Conservation (phyloP, 1,139 yeast species). For the Geotrichum fermentans region DNA sequence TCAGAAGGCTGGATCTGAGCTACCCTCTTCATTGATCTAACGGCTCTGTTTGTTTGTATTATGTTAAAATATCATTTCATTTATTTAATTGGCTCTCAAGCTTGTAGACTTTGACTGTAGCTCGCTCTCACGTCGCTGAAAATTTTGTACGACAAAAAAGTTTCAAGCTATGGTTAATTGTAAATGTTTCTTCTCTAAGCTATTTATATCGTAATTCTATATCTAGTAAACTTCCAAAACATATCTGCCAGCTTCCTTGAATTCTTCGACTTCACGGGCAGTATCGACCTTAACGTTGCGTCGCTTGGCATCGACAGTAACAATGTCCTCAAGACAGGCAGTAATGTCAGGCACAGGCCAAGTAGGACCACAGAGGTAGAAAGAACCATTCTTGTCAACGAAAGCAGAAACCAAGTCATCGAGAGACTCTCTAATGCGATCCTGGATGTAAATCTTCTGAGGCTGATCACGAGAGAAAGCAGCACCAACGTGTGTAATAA, state of each 20-base stretch:
- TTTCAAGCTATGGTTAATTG: too few relatives aligned
- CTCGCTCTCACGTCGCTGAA: too few relatives aligned
- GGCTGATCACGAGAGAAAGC: constrained; percentile 98
- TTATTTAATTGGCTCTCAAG: too few relatives aligned
- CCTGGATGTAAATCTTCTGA: constrained; percentile 90
- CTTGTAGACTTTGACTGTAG: too few relatives aligned
- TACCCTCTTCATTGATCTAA: constrained; percentile 37
- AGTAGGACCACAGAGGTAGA: constrained; percentile 97
- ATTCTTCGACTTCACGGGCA: constrained; percentile 77
- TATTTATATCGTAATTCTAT: not conserved
- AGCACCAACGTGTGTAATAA: constrained; percentile 93
- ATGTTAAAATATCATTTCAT: constrained; percentile 4
- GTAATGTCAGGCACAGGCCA: constrained; percentile 99
- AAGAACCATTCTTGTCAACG: constrained; percentile 73
- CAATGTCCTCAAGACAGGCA: constrained; percentile 79
- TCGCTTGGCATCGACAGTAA: constrained; percentile 62
- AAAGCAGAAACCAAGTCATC: constrained; percentile 73
- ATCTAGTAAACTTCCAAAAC: constrained; percentile 82
- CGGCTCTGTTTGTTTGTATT: constrained; percentile 2
- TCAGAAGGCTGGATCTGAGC: constrained; percentile 45
- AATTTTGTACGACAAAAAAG: too few relatives aligned
- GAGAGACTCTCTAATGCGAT: constrained; percentile 76
- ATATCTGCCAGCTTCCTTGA: constrained; percentile 90
- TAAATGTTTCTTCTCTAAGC: not conserved
- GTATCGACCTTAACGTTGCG: constrained; percentile 67